Evolutionary conservation across 257 asterid species (phyloP), one percentile per base, ranked within the genome.

Genomic region (Gentiana straminea): DNA sequence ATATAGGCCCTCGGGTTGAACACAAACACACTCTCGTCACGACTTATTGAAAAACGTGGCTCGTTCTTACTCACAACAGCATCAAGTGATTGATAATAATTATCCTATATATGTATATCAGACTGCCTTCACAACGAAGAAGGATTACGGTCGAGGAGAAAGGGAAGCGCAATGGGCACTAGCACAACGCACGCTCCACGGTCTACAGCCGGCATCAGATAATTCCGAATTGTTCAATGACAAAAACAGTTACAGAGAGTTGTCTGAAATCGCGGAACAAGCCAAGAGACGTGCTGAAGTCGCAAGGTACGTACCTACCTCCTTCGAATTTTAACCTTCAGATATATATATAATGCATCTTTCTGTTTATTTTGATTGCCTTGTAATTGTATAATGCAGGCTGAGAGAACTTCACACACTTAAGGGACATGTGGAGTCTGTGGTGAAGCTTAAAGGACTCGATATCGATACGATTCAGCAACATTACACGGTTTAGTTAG

Each of bases 141-240:
- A 77, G 72, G 86, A 77, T 58, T 76, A 76, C 8, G 86, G 86
- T 34, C 60, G 65, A 37, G 86, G 75, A 52, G 83, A 80, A 55
- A 80, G 86, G 63, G 83, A 80, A 63, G 86, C 83, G 2, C 83
- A 77, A 48, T 77, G 83, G 86, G 86, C 83, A 6, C 34, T 71
- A 57, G 77, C 74, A 13, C 83, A 80, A 67, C 83, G 86, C 56
- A 76, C 86, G 5, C 64, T 76, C 12, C 86, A 77, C 1, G 86
- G 81, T 24, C 83, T 80, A 37, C 80, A 68, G n/a, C 64, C 77
- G n/a, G 24, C 24, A 24, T 67, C 83, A 4, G 75, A 67, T 2
- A 35, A 73, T 52, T 61, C 83, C 1, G 68, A 59, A 6, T 35
- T 70, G 35, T 73, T 65, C 53, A 54, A 59, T 10, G 81, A 73